Conservation (phyloP, 2,329 filamentous ascomycete genomes). For the Microsporum ferrugineum region DNA sequence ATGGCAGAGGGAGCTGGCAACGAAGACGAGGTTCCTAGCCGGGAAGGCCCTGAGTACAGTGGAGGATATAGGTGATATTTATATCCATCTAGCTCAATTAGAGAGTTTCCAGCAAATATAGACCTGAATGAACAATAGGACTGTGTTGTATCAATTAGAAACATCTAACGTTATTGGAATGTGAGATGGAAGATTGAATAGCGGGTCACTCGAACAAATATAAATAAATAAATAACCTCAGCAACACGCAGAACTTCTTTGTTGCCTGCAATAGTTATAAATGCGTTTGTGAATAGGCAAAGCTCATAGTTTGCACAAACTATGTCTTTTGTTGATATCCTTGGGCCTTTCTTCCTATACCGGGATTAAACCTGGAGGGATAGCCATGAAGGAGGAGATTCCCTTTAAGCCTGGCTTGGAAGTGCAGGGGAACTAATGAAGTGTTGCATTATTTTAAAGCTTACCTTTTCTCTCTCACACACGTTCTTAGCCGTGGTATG, state of each 20-base stretch:
- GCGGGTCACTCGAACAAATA: background rate
- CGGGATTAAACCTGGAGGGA: background rate
- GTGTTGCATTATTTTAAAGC: background rate
- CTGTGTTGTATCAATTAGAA: background rate
- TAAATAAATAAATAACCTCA: constrained; percentile 2
- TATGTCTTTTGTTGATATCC: background rate
- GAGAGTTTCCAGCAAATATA: background rate
- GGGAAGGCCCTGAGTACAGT: background rate
- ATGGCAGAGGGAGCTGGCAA: background rate
- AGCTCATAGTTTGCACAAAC: background rate
- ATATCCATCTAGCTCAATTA: background rate
- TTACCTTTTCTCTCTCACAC: background rate
- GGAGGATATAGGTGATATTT: background rate
- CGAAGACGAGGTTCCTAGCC: background rate
- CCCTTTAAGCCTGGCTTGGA: background rate
- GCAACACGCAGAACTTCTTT: constrained; percentile 4
- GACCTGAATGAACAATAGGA: background rate
- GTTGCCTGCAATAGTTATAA: constrained; percentile 7
- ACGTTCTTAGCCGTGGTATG: no score
- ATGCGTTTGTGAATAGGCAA: constrained; percentile 5
- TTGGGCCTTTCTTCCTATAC: background rate
- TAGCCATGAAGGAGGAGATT: background rate
- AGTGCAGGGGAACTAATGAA: background rate
- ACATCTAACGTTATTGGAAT: background rate
- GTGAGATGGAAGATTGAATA: background rate